Conservation (phyloP, 192 early-diverging fungal genomes). For the Diversispora epigaea region DNA sequence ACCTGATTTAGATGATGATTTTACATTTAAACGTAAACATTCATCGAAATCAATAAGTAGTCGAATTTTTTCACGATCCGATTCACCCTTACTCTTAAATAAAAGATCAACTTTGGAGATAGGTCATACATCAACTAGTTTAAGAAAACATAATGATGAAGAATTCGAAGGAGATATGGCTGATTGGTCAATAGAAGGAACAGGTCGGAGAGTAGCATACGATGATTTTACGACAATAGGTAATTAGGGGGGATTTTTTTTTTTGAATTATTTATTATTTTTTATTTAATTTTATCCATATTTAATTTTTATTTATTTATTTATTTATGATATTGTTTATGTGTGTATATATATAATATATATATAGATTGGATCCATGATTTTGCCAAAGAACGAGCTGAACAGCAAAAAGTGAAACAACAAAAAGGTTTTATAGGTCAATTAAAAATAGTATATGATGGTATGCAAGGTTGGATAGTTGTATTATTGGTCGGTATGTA, state of each 20-base stretch:
- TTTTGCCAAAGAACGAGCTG: constrained; percentile 74
- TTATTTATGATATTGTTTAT: neutral
- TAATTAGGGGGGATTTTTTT: constrained; percentile 6
- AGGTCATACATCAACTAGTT: constrained; percentile 17
- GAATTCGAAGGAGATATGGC: constrained; percentile 39
- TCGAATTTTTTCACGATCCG: constrained; percentile 14
- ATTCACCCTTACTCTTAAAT: neutral
- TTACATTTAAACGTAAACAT: constrained; percentile 30
- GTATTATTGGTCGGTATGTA: constrained; percentile 66
- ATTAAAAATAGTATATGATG: constrained; percentile 66
- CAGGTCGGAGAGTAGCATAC: constrained; percentile 48
- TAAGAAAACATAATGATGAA: constrained; percentile 28
- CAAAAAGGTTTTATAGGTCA: constrained; percentile 58
- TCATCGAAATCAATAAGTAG: neutral
- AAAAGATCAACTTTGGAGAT: neutral
- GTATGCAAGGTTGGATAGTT: constrained; percentile 85
- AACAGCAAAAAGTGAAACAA: constrained; percentile 58
- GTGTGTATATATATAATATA: neutral
- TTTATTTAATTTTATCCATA: neutral
- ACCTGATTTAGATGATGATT: constrained; percentile 16
- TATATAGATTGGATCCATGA: constrained; percentile 86
- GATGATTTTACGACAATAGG: constrained; percentile 67
- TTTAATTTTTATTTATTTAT: neutral
- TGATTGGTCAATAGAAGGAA: constrained; percentile 48
- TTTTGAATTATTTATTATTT: neutral